phyloP scores from a whole-genome alignment of 495 filamentous ascomycete genomes.

The Polyplosphaeria fusca region DNA sequence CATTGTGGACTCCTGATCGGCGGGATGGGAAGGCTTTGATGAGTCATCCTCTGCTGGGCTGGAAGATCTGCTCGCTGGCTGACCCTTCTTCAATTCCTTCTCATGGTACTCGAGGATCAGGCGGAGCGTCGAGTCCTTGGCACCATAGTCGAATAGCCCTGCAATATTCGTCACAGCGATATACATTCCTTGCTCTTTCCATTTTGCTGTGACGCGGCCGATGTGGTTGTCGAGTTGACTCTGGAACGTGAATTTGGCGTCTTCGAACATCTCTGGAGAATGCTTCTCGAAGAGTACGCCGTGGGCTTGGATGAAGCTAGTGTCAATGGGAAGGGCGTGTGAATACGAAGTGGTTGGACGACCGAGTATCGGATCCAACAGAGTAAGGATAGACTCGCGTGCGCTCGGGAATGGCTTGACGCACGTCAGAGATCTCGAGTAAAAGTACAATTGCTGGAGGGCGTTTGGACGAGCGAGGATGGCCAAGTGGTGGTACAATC shows the following conservation, averaged over 20 bases:
- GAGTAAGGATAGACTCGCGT: constrained; percentile 64
- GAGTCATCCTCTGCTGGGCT: constrained; percentile 19
- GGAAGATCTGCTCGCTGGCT: constrained; percentile 10
- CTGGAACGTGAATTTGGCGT: constrained; percentile 51
- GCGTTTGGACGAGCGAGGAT: constrained; percentile 74
- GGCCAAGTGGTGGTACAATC: constrained; percentile 81
- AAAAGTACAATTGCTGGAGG: constrained; percentile 73
- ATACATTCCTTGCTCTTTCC: constrained; percentile 61
- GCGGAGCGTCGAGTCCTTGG: constrained; percentile 49
- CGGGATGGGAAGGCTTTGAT: constrained; percentile 12
- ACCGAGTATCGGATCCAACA: constrained; percentile 65
- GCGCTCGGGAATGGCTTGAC: constrained; percentile 46
- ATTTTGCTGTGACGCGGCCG: constrained; percentile 53
- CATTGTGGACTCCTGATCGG: constrained; percentile 1
- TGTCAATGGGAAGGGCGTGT: constrained; percentile 45
- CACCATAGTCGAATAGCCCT: constrained; percentile 59
- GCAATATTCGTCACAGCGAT: constrained; percentile 53
- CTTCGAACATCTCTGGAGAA: constrained; percentile 47
- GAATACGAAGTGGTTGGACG: constrained; percentile 35
- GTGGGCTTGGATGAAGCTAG: constrained; percentile 62
- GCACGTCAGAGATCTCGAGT: constrained; percentile 45
- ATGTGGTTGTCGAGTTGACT: constrained; percentile 58
- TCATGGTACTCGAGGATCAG: constrained; percentile 40
- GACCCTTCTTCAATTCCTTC: constrained; percentile 40
- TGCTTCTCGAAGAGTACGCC: constrained; percentile 62